A percentile compares a stretch with the other conserved stretches of the same genome.
Evolutionary conservation across 306 rosid species (phyloP).

Genomic region (Ormosia emarginata): DNA sequence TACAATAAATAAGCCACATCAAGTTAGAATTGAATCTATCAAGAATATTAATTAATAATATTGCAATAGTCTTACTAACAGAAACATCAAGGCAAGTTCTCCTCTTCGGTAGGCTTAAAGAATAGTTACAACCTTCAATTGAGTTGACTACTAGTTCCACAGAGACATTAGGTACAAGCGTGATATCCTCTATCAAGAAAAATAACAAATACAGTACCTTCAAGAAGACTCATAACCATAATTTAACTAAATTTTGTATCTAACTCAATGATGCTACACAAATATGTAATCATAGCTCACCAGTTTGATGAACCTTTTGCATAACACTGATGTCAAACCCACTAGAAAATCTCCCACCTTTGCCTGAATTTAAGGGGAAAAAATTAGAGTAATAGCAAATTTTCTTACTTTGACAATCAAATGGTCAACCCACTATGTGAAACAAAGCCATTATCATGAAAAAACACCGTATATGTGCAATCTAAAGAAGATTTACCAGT

Average conservation of each 20-base stretch:
- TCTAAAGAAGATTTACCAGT: conserved; percentile 51
- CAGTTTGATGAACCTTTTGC: conserved; percentile 77
- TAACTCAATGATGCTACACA: background rate
- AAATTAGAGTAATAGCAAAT: conserved; percentile 9
- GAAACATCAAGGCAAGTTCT: conserved; percentile 8
- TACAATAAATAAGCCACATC: background rate
- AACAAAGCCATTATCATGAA: background rate
- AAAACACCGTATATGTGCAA: background rate
- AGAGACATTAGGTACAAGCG: conserved; percentile 77
- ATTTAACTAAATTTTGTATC: background rate
- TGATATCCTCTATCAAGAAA: conserved; percentile 58
- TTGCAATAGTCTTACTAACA: background rate
- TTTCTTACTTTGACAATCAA: conserved; percentile 1
- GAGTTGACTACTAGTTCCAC: conserved; percentile 75
- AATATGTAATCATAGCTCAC: conserved; percentile 33
- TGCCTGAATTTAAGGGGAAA: conserved; percentile 47
- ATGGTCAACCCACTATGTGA: background rate
- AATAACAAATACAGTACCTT: background rate
- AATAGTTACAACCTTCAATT: conserved; percentile 62
- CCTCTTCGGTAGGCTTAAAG: background rate
- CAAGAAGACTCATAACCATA: conserved; percentile 7
- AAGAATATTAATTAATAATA: no score
- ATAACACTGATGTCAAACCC: conserved; percentile 95
- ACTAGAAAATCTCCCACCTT: conserved; percentile 83
- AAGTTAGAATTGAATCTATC: background rate